Base-by-base conservation (phyloP, 2,329 filamentous ascomycete species). In the Arthrobotrys conoides region DNA sequence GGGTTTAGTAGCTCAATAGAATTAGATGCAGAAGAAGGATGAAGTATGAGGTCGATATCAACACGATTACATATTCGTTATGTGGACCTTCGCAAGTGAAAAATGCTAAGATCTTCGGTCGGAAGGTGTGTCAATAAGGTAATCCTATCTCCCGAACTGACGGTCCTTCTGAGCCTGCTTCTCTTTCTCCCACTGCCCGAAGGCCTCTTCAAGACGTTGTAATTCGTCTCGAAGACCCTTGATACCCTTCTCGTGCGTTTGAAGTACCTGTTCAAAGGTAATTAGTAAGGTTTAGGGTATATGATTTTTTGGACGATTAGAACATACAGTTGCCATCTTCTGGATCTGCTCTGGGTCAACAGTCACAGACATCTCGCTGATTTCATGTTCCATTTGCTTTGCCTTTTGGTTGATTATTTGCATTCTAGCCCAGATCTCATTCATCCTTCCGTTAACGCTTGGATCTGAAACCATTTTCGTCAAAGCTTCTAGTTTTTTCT, bases 341-440 rank as follows among this genome's bases (percentile, higher is more conserved):
- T 92, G 89, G 84, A 91, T 91, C 76, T 87, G 87, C 84, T 93
- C 89, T 33, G 90, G 89, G 76, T 93, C 91, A 80, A 92, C 90
- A 55, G 91, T 90, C 71, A 94, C 84, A 0, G 88, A 87, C 38
- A 89, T 88, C 85, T 90, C 91, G 83, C 91, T 92, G 73, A 93
- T 87, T 86, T 96, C 92, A 81, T 89, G 89, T 82, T 91, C 91
- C 81, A 96, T 84, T 82, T 90, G 88, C 81, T 91, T 89, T 22
- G 92, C 91, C 80, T 93, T 90, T 79, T 92, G 91, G 80, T 92
- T 87, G 59, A 96, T 86, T 44, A 91, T 89, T 61, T 94, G 91
- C 85, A 96, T 89, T 55, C 93, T 87, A 80, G 92, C 93, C 93
- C 93, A 96, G 53, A 96, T 90, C 86, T 96, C 93, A 84, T 96